phyloP scores from a whole-genome alignment of 768 basidiomycete species.

The Boletus barrowsii region DNA sequence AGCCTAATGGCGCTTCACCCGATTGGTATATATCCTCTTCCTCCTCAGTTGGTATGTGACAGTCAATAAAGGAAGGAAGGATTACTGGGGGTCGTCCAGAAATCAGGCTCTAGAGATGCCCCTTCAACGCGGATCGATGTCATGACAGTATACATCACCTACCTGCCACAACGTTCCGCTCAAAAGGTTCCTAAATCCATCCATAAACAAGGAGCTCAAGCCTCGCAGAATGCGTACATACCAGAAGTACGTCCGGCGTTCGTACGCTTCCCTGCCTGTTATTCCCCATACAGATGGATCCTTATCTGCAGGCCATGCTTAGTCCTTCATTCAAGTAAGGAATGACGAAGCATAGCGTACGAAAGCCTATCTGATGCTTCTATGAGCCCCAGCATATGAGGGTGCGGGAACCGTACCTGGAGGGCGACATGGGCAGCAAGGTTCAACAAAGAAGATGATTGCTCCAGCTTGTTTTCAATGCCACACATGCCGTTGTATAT shows the following conservation, averaged over 20 bases:
- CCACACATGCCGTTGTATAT: slow-evolving; percentile 54
- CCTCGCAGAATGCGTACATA: neutral
- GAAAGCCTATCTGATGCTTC: slow-evolving; percentile 10
- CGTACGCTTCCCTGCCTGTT: slow-evolving; percentile 21
- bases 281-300: no score
- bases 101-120: slow-evolving; percentile 34
- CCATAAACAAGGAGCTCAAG: neutral
- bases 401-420: slow-evolving; percentile 33
- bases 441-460: slow-evolving; percentile 44
- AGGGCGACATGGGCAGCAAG: slow-evolving; percentile 35
- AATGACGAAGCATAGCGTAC: slow-evolving; percentile 4
- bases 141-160: neutral
- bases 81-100: slow-evolving; percentile 50
- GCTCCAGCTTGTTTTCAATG: slow-evolving; percentile 47
- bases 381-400: neutral
- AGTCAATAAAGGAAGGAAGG: slow-evolving; percentile 42
- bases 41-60: slow-evolving; percentile 42
- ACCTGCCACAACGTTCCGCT: slow-evolving; percentile 46
- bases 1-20: slow-evolving; percentile 43
- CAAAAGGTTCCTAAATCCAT: slow-evolving; percentile 37
- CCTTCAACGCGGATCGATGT: neutral
- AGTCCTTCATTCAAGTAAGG: no score
- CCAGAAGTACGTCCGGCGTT: slow-evolving; percentile 55
- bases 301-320: no score
- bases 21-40: slow-evolving; percentile 45